phyloP scores from a whole-genome alignment of 139 green algal genomes.

The Asterochloris erici region DNA sequence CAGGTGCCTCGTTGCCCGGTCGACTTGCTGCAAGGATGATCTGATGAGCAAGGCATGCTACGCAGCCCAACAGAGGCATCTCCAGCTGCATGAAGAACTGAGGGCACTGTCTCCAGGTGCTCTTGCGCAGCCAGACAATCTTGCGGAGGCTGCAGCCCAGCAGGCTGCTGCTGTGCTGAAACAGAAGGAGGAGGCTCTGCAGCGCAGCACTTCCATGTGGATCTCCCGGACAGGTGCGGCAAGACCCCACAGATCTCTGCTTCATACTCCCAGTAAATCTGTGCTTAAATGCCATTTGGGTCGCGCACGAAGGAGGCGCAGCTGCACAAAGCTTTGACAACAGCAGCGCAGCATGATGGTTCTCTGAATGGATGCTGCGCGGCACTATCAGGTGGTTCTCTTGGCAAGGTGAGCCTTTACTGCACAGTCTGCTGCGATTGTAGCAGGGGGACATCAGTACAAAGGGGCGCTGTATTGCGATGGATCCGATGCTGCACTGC shows the following conservation, averaged over 20 bases:
- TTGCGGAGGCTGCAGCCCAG: background rate
- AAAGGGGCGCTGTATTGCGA: no score
- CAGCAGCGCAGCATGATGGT: background rate
- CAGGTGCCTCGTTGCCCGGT: background rate
- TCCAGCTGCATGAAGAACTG: background rate
- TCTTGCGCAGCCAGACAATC: background rate
- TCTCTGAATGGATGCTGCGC: background rate
- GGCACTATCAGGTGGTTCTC: background rate
- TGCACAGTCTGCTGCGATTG: no score
- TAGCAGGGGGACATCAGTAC: no score
- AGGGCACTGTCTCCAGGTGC: background rate
- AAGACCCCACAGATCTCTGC: background rate
- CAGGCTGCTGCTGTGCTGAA: conserved; percentile 5
- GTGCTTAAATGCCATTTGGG: background rate
- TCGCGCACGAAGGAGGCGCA: no score
- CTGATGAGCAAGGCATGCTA: background rate
- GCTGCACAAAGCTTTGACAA: background rate
- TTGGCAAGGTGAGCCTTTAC: background rate
- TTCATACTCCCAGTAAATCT: background rate
- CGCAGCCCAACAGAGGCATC: background rate
- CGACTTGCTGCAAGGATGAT: background rate
- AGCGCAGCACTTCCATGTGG: conserved; percentile 8
- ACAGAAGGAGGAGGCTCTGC: conserved; percentile 12
- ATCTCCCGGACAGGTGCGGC: conserved; percentile 1
- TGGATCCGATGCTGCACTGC: no score